Conservation (phyloP, 2,329 filamentous ascomycete species). For the Fusarium sp. region DNA sequence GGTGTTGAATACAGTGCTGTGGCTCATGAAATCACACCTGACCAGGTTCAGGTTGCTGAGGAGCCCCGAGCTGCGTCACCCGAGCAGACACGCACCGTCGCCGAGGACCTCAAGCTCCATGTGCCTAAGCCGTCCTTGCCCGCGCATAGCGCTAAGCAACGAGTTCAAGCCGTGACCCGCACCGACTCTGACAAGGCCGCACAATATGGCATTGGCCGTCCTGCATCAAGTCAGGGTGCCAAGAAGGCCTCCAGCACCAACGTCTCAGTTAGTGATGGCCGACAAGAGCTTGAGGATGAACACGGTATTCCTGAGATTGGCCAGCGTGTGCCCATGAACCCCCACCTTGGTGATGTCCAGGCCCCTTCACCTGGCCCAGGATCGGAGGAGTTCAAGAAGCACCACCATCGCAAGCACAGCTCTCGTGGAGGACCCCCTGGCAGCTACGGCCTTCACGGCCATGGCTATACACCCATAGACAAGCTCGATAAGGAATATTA, state of each 20-base stretch:
- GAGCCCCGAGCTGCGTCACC: conserved; percentile 59
- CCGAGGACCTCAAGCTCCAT: conserved; percentile 84
- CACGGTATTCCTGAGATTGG: conserved; percentile 94
- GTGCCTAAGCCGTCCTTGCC: conserved; percentile 90
- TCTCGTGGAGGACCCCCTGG: conserved; percentile 79
- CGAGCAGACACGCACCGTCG: conserved; percentile 81
- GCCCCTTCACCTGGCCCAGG: conserved; percentile 83
- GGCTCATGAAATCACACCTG: conserved; percentile 54
- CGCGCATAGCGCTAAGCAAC: conserved; percentile 81
- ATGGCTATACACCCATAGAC: conserved; percentile 79
- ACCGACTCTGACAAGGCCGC: conserved; percentile 91
- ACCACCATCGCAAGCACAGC: conserved; percentile 79
- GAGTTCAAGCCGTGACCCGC: conserved; percentile 84
- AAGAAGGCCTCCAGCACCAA: conserved; percentile 74
- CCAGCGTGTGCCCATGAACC: conserved; percentile 92
- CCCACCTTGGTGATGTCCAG: conserved; percentile 92
- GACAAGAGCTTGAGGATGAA: conserved; percentile 72
- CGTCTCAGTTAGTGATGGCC: conserved; percentile 62
- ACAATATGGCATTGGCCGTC: conserved; percentile 82
- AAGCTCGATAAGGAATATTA: conserved; percentile 93
- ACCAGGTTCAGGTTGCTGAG: conserved; percentile 56
- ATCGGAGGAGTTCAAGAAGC: conserved; percentile 56
- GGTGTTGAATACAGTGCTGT: conserved; percentile 83
- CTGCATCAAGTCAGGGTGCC: conserved; percentile 62
- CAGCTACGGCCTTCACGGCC: conserved; percentile 92